These are phyloP conservation scores for Ceratocystis diversiconidia DNA, from an alignment of 2,329 filamentous ascomycete genomes.

Conservation along the genomic window DNA sequence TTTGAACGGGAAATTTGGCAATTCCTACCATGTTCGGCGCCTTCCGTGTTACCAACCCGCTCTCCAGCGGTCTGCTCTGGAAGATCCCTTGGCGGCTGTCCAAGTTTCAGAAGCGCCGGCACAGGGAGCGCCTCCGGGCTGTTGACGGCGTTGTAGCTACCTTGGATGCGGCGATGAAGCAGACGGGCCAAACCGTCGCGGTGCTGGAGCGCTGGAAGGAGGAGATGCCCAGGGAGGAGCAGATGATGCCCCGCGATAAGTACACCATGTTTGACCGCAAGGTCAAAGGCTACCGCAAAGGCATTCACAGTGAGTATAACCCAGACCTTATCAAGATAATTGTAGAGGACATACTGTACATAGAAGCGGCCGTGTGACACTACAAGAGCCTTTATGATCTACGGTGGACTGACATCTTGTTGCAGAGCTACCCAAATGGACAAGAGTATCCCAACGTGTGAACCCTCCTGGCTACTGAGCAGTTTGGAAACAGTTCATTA, in stretches of 20 bases:
- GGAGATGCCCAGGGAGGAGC: conserved; percentile 88
- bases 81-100: conserved; percentile 97
- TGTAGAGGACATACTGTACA: neutral
- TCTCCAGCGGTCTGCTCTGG: conserved; percentile 76
- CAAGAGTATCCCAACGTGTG: conserved; percentile 79
- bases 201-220: conserved; percentile 80
- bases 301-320: conserved; percentile 72
- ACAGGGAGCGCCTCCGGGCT: conserved; percentile 65
- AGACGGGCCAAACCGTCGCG: conserved; percentile 57
- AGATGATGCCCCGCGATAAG: conserved; percentile 94
- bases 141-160: conserved; percentile 82
- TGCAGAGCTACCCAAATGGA: conserved; percentile 79
- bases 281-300: conserved; percentile 89
- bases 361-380: neutral
- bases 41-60: conserved; percentile 63
- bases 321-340: neutral
- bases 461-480: conserved; percentile 85
- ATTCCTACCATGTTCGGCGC: conserved; percentile 58
- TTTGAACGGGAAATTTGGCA: neutral
- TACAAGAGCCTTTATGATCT: neutral
- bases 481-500: neutral
- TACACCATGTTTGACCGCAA: conserved; percentile 97
- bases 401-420: neutral
- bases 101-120: conserved; percentile 74
- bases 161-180: conserved; percentile 62